Conservation (phyloP, 192 early-diverging fungal species). For the Haplosporangium gracile region DNA sequence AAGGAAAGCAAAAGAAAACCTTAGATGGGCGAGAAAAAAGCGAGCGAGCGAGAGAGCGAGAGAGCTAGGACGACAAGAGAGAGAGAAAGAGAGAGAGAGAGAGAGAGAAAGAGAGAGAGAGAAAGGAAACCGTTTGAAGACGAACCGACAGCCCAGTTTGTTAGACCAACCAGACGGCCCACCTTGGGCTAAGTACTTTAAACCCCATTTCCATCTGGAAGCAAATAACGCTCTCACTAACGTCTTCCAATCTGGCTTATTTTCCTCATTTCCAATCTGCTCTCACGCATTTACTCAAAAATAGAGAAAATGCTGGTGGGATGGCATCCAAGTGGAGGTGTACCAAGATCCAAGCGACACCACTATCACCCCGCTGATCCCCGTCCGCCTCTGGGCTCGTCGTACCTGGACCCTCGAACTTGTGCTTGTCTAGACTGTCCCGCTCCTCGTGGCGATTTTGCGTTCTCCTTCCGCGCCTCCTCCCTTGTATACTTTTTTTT, state of each 20-base stretch:
- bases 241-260: background rate
- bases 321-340: conserved; percentile 76
- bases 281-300: background rate
- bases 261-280: background rate
- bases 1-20: background rate
- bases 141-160: background rate
- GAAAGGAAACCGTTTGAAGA: background rate
- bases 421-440: conserved; percentile 66
- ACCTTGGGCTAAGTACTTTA: background rate
- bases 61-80: background rate
- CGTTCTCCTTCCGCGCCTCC: no score
- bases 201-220: background rate
- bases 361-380: conserved; percentile 53
- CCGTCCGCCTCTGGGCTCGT: conserved; percentile 80
- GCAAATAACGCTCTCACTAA: background rate
- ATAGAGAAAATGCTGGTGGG: conserved; percentile 88
- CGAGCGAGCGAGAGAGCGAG: background rate
- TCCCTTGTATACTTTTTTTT: no score
- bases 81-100: background rate
- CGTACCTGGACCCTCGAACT: conserved; percentile 86
- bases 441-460: no score
- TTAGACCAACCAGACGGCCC: background rate
- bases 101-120: background rate
- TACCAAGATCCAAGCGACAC: conserved; percentile 19
- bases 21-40: background rate